These are phyloP conservation scores for Helotiales sp. DNA, from an alignment of 2,329 filamentous ascomycete species.

Conservation along the genomic window DNA sequence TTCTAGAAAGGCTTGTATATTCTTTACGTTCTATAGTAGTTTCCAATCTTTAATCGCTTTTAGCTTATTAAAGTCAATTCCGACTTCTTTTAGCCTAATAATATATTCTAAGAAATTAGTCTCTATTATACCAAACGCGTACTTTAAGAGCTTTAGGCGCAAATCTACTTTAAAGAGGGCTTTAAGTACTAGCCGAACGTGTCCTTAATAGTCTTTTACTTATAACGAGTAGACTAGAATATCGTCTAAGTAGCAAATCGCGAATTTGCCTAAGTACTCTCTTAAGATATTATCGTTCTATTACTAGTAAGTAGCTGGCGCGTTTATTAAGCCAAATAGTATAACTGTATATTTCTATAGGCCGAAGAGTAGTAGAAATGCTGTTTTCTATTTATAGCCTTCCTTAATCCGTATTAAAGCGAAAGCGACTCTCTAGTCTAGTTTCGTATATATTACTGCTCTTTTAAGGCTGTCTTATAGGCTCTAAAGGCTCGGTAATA, in stretches of 20 bases:
- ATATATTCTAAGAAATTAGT: neutral
- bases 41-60: neutral
- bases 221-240: neutral
- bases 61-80: neutral
- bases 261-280: slow-evolving; percentile 16
- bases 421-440: neutral
- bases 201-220: neutral
- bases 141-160: neutral
- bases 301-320: slow-evolving; percentile 15
- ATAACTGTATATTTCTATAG: slow-evolving; percentile 34
- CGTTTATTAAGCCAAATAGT: slow-evolving; percentile 31
- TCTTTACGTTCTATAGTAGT: neutral
- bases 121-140: neutral
- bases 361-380: slow-evolving; percentile 3
- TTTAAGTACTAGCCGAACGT: neutral
- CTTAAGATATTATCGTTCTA: slow-evolving; percentile 21
- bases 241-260: slow-evolving; percentile 16
- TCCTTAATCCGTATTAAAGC: neutral
- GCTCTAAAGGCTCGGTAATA: neutral
- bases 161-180: neutral
- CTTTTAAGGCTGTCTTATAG: neutral
- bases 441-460: neutral
- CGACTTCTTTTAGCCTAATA: neutral
- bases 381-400: slow-evolving; percentile 1
- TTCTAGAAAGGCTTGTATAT: neutral